phyloP scores from a whole-genome alignment of 2,329 filamentous ascomycete species.

The Alternaria burnsii region DNA sequence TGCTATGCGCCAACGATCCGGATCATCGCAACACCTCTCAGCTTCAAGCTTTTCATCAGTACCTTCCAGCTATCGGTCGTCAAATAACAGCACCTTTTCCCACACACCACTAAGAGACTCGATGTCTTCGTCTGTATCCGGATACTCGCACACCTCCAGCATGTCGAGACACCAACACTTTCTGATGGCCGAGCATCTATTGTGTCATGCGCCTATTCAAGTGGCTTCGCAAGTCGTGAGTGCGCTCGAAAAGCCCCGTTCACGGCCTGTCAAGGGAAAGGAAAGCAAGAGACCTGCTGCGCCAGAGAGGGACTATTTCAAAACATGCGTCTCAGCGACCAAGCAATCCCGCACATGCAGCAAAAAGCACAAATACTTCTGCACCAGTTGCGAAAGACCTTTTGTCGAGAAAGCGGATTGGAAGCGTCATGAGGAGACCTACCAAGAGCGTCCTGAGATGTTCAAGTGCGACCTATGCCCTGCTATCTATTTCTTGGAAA shows the following conservation, averaged over 20 bases:
- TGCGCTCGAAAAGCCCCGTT: conserved; percentile 8
- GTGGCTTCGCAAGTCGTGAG: conserved; percentile 6
- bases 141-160: conserved; percentile 29
- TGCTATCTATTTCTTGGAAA: conserved; percentile 70
- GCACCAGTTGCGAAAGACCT: conserved; percentile 63
- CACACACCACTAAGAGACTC: conserved; percentile 28
- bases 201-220: conserved; percentile 11
- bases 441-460: conserved; percentile 71
- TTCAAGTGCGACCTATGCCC: conserved; percentile 71
- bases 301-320: conserved; percentile 34
- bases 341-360: conserved; percentile 31
- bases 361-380: conserved; percentile 44
- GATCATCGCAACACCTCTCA: conserved; percentile 27
- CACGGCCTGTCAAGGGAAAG: conserved; percentile 10
- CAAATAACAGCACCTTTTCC: conserved; percentile 31
- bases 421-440: conserved; percentile 73
- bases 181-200: conserved; percentile 19
- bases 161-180: conserved; percentile 20
- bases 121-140: conserved; percentile 33
- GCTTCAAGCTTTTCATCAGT: conserved; percentile 31
- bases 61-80: conserved; percentile 26
- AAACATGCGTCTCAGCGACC: conserved; percentile 39
- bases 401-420: conserved; percentile 73
- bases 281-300: conserved; percentile 14
- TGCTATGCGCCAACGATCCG: conserved; percentile 10